Evolutionary conservation across 148 eudicot species (phyloP), one percentile per base, ranked within the genome.

Genomic region (Oxyria digyna): DNA sequence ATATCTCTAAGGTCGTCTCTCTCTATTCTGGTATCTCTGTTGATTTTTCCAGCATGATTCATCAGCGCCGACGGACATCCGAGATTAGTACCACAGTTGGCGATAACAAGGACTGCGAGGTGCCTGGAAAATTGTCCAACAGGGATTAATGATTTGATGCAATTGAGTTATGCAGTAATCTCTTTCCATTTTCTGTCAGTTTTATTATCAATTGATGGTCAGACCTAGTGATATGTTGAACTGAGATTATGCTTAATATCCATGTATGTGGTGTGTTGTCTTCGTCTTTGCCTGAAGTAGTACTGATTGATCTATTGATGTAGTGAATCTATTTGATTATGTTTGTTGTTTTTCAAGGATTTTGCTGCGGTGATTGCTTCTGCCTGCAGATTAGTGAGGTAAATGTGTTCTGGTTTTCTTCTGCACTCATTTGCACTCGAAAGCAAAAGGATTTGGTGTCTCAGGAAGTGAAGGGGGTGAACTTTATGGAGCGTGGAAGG

Each of bases 11-110:
- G 72, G 85, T 82, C 50, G 81, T 78, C 4, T 67, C 75, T 12
- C 76, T 84, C 17, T 84, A 84, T 64, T 79, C 88, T 17, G 72
- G 82, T 69, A 73, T 87, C 8, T 82, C 87, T 5, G 43, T 75
- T 4, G 74, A 78, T 77, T 82, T 87, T 70, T 82, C 87, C 21
- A 50, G 57, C 42, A 63, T 71, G 71, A 57, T 78, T 70, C 82
- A 74, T 18, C 79, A 80, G 14, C 73, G 70, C 15, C 90, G 69
- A 87, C 72, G 10, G 98, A 89, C 77, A 20, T 4, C 27, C 18
- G 14, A 59, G 65, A 59, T 26, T 6, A 15, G 65, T 14, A 6
- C 37, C 38, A 13, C 26, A 15, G 68, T 10, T 64, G 69, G 45
- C 17, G 15, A 37, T 11, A 41, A 38, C 12, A 38, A 37, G 29